A percentile compares a stretch with the other conserved stretches of the same genome.
Conservation (phyloP, 2,329 filamentous ascomycete species). For the Tolypocladium ovalisporum region DNA sequence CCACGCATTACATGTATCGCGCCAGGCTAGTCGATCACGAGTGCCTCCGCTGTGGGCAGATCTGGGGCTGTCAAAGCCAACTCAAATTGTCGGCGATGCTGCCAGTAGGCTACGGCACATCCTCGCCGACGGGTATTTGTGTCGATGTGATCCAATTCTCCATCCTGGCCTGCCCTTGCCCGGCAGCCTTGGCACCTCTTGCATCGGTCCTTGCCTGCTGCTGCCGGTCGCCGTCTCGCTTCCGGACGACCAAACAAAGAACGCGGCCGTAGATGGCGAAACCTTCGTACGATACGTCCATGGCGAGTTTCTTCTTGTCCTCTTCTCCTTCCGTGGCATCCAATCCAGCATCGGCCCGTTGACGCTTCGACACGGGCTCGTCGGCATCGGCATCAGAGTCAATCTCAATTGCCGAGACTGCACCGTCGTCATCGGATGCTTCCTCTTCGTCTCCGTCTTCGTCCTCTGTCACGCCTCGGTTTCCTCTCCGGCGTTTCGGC, state of each 20-base stretch:
- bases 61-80: neutral
- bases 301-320: constrained; percentile 83
- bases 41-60: neutral
- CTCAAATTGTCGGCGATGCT: neutral
- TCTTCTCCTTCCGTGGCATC: constrained; percentile 23
- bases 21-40: neutral
- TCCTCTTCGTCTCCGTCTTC: constrained; percentile 12
- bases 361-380: constrained; percentile 34
- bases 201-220: constrained; percentile 18
- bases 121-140: constrained; percentile 44
- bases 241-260: constrained; percentile 78
- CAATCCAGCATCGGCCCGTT: constrained; percentile 17
- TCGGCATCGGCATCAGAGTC: constrained; percentile 27
- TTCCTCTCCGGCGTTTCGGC: constrained; percentile 18
- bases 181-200: constrained; percentile 24
- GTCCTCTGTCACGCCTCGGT: constrained; percentile 8
- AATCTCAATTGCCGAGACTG: constrained; percentile 23
- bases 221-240: constrained; percentile 46
- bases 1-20: neutral
- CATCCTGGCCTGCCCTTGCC: constrained; percentile 61
- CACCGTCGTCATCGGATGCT: constrained; percentile 18
- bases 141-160: constrained; percentile 77
- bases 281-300: constrained; percentile 85
- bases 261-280: constrained; percentile 94
- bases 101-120: constrained; percentile 13